Evolutionary conservation across 768 basidiomycete species (phyloP).

Genomic region (Mycena galericulata): DNA sequence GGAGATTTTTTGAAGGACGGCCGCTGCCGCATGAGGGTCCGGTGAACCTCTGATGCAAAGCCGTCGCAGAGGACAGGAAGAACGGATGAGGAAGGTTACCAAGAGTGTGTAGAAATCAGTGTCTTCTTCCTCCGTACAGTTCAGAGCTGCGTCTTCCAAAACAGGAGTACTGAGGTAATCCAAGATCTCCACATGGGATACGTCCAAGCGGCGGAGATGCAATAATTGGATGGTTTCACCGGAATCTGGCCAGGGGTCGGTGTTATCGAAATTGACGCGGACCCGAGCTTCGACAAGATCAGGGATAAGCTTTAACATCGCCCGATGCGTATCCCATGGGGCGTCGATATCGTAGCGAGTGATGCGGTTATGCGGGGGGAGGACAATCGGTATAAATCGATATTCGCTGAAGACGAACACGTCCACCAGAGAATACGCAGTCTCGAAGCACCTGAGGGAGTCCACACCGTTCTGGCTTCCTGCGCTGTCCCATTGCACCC

Average conservation of each 20-base stretch:
- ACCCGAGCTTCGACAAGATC: constrained; percentile 1
- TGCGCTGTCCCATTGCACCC: not conserved
- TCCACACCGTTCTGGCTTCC: not conserved
- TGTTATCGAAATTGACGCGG: not conserved
- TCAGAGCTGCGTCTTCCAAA: not conserved
- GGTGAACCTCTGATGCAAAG: not conserved
- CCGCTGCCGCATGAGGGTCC: too few species aligned
- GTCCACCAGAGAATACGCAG: not conserved
- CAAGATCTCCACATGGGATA: not conserved
- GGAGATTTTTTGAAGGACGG: not conserved
- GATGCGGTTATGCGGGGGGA: not conserved
- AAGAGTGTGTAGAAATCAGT: not conserved
- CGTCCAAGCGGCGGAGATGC: not conserved
- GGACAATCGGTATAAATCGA: not conserved
- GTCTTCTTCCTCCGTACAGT: not conserved
- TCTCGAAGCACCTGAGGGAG: not conserved
- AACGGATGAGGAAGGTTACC: not conserved
- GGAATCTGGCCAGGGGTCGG: not conserved
- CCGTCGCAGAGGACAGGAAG: not conserved
- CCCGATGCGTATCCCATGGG: not conserved
- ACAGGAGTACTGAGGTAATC: not conserved
- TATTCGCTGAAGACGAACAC: too few species aligned
- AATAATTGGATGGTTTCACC: not conserved
- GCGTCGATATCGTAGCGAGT: not conserved
- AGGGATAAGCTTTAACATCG: not conserved